Evolutionary conservation across 2,329 filamentous ascomycete genomes (phyloP), one percentile per base, ranked within the genome.

Genomic region (Phialophora macrospora): DNA sequence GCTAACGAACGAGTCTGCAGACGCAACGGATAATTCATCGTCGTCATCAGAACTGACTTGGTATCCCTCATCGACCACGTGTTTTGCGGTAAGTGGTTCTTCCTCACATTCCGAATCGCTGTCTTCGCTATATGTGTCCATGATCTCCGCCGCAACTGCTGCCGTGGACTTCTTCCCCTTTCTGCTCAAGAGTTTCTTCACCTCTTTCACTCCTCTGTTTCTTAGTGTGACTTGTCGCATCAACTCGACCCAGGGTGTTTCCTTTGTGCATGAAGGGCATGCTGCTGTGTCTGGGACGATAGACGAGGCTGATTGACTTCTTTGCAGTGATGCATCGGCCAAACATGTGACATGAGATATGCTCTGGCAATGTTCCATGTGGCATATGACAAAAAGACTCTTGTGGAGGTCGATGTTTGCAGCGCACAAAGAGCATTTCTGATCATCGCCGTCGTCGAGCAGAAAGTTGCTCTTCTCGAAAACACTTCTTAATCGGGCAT

Each of bases 161-260:
- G 67, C 69, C 69, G 74, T 78, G 14, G 68, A 66, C 26, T 69
- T 73, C n/a, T 66, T 73, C 14, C 28, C 34, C 66, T 78, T 81
- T 65, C 79, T 79, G 75, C 87, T 91, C 71, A 92, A 82, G 28
- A 97, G 73, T 70, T 87, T 87, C 48, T 88, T 84, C 0, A 93
- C 80, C 70, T 93, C 89, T 64, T 90, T 89, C 62, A 83, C 77
- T 0, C 90, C 93, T 26, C 91, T 84, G 41, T 86, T 81, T 34
- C 94, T 84, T 56, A 97, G 78, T 58, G 85, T 95, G 71, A 96
- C 78, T 75, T 96, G 93, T 74, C 88, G 93, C 80, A 96, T 90
- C 79, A 97, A 86, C 55, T 90, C 85, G 0, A 83, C 81, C 94
- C 94, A 98, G 58, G 82, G 76, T 1, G 93, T 78, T 4, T 81